These are phyloP conservation scores for Ajuga reptans DNA, from an alignment of 305 asterid genomes.

Conservation along the genomic window DNA sequence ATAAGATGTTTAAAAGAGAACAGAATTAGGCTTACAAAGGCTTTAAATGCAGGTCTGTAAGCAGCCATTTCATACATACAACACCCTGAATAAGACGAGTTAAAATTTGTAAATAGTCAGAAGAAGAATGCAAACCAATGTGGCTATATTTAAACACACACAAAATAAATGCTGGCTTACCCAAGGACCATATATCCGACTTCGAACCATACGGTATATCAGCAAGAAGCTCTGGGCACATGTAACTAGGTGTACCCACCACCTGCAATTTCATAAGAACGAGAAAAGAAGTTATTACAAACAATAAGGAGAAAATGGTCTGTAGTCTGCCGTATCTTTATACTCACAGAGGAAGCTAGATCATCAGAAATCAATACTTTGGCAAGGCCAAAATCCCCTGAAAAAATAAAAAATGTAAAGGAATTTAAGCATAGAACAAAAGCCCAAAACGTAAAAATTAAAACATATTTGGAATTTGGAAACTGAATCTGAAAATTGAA, in stretches of 20 bases:
- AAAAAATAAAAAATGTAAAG: slow-evolving; percentile 18
- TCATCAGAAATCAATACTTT: slow-evolving; percentile 80
- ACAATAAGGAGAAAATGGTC: not conserved
- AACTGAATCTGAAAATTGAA: no score
- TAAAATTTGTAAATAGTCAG: not conserved
- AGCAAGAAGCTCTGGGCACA: slow-evolving; percentile 99
- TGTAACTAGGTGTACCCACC: slow-evolving; percentile 98
- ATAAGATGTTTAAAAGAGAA: not conserved
- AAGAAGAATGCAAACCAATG: slow-evolving; percentile 14
- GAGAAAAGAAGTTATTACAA: not conserved
- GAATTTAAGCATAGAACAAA: not conserved
- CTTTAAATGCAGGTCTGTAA: slow-evolving; percentile 82
- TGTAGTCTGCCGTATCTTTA: not conserved
- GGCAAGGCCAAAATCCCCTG: slow-evolving; percentile 99
- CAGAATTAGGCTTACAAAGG: slow-evolving; percentile 63
- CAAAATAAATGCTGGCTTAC: slow-evolving; percentile 29
- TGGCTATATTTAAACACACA: slow-evolving; percentile 7
- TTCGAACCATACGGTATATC: slow-evolving; percentile 98
- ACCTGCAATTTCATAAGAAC: slow-evolving; percentile 43
- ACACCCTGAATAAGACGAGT: slow-evolving; percentile 52
- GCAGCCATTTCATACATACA: slow-evolving; percentile 94
- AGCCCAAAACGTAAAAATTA: not conserved
- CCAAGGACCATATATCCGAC: slow-evolving; percentile 98
- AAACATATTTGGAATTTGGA: not conserved
- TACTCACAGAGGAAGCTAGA: slow-evolving; percentile 95